Evolutionary conservation across 2,329 filamentous ascomycete species (phyloP).

Genomic region (Nothophaeocryptopus gaeumannii): DNA sequence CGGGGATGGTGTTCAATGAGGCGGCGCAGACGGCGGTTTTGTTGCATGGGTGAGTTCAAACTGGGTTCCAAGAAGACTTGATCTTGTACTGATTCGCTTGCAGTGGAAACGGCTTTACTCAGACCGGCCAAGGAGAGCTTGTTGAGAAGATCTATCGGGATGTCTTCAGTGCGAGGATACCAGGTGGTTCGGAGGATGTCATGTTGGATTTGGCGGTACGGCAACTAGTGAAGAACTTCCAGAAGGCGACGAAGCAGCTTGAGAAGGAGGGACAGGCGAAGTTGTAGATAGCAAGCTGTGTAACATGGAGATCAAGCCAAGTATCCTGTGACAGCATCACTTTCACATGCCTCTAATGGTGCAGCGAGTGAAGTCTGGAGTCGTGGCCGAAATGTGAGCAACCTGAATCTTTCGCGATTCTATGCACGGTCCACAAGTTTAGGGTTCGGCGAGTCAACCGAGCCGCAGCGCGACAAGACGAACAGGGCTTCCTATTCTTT

Average conservation of each 20-base stretch:
- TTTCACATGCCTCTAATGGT: too few species aligned
- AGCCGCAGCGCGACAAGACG: not conserved
- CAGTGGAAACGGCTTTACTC: conserved; percentile 65
- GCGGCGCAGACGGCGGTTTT: conserved; percentile 66
- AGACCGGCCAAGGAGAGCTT: conserved; percentile 65
- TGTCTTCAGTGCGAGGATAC: conserved; percentile 21
- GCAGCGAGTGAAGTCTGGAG: too few species aligned
- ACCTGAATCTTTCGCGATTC: too few species aligned
- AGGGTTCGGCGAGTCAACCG: not conserved
- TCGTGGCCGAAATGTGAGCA: too few species aligned
- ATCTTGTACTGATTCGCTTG: not conserved
- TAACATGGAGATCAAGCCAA: not conserved
- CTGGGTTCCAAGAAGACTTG: conserved; percentile 29
- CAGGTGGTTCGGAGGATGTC: conserved; percentile 67
- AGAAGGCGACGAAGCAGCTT: conserved; percentile 54
- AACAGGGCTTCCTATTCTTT: not conserved
- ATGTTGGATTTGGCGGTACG: conserved; percentile 65
- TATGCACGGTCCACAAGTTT: too few species aligned
- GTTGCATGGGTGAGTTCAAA: conserved; percentile 52
- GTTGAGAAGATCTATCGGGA: conserved; percentile 57
- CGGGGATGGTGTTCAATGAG: conserved; percentile 67
- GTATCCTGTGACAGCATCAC: too few species aligned
- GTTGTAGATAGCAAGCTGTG: conserved; percentile 31
- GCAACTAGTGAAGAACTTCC: conserved; percentile 67
- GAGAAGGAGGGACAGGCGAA: conserved; percentile 44